Base-by-base conservation (phyloP, 2,329 filamentous ascomycete genomes). In the Didymella pomorum region DNA sequence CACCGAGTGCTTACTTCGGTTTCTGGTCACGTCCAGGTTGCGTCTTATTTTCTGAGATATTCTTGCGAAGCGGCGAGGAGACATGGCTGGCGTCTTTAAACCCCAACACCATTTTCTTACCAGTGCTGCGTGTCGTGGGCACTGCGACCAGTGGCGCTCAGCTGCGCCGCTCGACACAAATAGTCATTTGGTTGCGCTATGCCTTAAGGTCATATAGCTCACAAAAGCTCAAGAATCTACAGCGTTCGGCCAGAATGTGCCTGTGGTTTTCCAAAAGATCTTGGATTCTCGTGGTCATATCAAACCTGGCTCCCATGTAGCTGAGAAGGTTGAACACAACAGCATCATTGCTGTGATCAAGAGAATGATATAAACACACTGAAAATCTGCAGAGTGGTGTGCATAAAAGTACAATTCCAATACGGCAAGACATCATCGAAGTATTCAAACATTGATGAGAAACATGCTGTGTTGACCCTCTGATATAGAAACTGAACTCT, bases 1-100 rank as follows among this genome's bases (percentile, higher is more conserved):
- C 56, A 50, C 56, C 46, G 33, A 23, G 20, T 20, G 26, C 51
- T 58, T 51, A 46, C 33, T 44, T 4, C 37, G 21, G n/a, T 54
- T 46, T 33, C 31, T 45, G 25, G 26, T 44, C 49, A 12, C 18
- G n/a, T 35, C 43, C 23, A 16, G 29, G 6, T 26, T 10, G 16
- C 20, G 35, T 35, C 37, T 52, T 16, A 25, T 23, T 14, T 1
- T 5, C 21, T 28, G 39, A 21, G 20, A 11, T 41, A 23, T 25
- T 39, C 28, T 44, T n/a, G 23, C 45, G 23, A 18, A 44, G 39
- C 50, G 44, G 56, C 44, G 39, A 41, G 7, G 39, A 33, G 44
- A 50, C 49, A 53, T 45, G 33, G 45, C 49, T 43, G 23, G 28
- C 23, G 9, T 26, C 23, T 9, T n/a, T n/a, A n/a, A n/a, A n/a